Base-by-base conservation (phyloP, 2,329 filamentous ascomycete species). In the Colletotrichum incanum region DNA sequence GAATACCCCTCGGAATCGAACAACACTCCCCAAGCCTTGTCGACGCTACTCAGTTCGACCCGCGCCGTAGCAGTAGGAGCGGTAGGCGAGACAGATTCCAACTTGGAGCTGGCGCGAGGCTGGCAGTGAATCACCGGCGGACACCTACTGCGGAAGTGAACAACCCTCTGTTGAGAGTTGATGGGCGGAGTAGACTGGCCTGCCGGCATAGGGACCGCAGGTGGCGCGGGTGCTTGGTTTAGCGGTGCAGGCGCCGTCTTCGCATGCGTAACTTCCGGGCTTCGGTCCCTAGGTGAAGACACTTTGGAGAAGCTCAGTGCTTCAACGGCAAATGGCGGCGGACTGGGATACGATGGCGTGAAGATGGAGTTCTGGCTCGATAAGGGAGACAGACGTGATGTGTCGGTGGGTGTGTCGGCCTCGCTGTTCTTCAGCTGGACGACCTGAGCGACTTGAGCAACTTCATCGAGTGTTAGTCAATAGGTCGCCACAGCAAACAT, bases 21-120 rank as follows among this genome's bases (percentile, higher is more conserved):
- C 3, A 97, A 80, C 12, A 86, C 86, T 7, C 93, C 93, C 94
- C 94, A 97, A 78, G 92, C 91, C 78, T 88, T 89, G 79, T 95
- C 93, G 37, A 93, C 81, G 1, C 89, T 88, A 1, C 88, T 91
- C 73, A 87, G 79, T 71, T 90, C 89, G 11, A 49, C 12, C 11
- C 18, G 43, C 5, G 43, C 41, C 26, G 39, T 18, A 18, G 31
- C 20, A 20, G 45, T 11, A 63, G 34, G 39, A 23, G 34, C 31
- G 23, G 55, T 52, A 1, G 68, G 65, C 23, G 60, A 65, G 12
- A 59, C 28, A 18, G 31, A n/a, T 43, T 65, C 67, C 4, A n/a
- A 31, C 2, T 52, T 26, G 12, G 49, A 43, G 20, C 34, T 63
- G 26, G 54, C 50, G 18, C 50, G 47, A 28, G 67, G 64, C 8